A percentile compares a stretch with the other conserved stretches of the same genome.
These are phyloP conservation scores for Colletotrichum theobromicola DNA, from an alignment of 2,329 filamentous ascomycete species.

Conservation along the genomic window DNA sequence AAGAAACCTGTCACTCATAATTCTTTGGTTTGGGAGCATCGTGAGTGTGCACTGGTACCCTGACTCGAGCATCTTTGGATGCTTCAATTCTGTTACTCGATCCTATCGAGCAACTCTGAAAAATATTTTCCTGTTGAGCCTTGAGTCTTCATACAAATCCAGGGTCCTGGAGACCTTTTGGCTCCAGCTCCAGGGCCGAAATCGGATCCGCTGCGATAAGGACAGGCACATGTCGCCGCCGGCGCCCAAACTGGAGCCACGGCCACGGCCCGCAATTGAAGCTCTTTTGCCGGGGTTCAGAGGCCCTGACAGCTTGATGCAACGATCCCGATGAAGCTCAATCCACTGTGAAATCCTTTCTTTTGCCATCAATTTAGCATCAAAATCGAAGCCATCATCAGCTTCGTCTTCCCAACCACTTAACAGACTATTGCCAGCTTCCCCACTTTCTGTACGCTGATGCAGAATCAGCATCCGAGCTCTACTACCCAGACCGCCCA, in stretches of 20 bases:
- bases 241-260: background rate
- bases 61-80: background rate
- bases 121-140: background rate
- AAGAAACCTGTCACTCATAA: background rate
- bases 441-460: background rate
- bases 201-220: slow-evolving; percentile 15
- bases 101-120: background rate
- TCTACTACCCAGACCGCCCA: background rate
- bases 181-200: background rate
- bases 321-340: background rate
- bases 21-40: background rate
- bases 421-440: background rate
- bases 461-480: background rate
- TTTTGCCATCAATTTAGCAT: background rate
- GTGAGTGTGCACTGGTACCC: background rate
- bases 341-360: background rate
- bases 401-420: background rate
- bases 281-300: background rate
- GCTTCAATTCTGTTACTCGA: background rate
- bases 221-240: slow-evolving; percentile 4
- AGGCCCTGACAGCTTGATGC: background rate
- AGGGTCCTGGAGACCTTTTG: background rate
- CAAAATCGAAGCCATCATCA: background rate
- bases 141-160: background rate
- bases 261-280: background rate